These are phyloP conservation scores for Sclerotinia borealis DNA, from an alignment of 2,329 filamentous ascomycete genomes.

Conservation along the genomic window DNA sequence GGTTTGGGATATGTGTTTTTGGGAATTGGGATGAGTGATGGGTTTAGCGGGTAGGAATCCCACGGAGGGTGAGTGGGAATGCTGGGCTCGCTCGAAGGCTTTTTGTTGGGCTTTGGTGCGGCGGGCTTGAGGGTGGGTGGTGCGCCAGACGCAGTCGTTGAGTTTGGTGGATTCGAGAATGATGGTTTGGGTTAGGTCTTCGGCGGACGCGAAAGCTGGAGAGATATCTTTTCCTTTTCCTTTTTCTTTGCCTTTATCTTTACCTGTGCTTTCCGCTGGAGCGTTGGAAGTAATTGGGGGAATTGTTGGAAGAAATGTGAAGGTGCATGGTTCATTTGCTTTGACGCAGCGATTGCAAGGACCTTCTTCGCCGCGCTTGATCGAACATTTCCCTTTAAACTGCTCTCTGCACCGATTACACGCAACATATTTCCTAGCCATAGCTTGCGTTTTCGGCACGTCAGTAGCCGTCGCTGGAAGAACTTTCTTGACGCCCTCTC, in stretches of 20 bases:
- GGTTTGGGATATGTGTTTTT: background rate
- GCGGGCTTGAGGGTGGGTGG: background rate
- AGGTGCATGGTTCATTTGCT: constrained; percentile 16
- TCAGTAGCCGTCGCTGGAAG: background rate
- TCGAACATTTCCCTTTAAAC: constrained; percentile 13
- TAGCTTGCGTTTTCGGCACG: background rate
- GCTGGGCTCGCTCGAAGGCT: background rate
- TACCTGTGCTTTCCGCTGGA: background rate
- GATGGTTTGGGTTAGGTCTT: constrained; percentile 6
- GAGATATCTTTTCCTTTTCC: background rate
- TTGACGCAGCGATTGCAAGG: constrained; percentile 22
- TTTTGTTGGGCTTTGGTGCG: background rate
- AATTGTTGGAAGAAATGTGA: constrained; percentile 5
- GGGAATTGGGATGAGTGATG: background rate
- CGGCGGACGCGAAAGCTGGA: background rate
- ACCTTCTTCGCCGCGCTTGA: constrained; percentile 17
- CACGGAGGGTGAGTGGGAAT: background rate
- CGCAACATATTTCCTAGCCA: constrained; percentile 12
- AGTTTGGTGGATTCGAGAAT: background rate
- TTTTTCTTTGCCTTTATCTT: background rate
- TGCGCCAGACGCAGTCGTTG: background rate
- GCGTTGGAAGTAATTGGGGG: background rate
- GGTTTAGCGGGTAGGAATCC: background rate
- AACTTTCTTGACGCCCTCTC: background rate
- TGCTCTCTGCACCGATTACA: constrained; percentile 21